phyloP scores from a whole-genome alignment of 306 rosid genomes.

The Prosopis cineraria region DNA sequence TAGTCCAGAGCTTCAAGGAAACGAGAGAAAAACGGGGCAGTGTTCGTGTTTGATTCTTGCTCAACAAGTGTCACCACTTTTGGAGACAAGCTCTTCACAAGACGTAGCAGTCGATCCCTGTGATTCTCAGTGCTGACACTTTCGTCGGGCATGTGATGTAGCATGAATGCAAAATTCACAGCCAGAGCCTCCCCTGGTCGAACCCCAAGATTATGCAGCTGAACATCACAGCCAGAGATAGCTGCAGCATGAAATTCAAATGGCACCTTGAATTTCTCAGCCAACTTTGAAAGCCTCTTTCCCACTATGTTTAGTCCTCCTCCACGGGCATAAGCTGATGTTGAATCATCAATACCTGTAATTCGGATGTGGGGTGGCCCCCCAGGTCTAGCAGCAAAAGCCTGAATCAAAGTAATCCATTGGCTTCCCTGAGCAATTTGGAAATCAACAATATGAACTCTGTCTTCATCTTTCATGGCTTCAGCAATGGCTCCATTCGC shows the following conservation, averaged over 20 bases:
- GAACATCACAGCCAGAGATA: constrained; percentile 73
- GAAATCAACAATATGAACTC: constrained; percentile 94
- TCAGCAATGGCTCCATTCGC: constrained; percentile 99
- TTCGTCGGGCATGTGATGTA: constrained; percentile 94
- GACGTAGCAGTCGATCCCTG: constrained; percentile 74
- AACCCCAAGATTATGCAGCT: constrained; percentile 60
- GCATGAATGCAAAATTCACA: constrained; percentile 88
- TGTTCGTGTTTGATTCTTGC: constrained; percentile 91
- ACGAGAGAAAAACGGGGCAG: constrained; percentile 81
- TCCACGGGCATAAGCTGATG: constrained; percentile 91
- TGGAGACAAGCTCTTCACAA: constrained; percentile 85
- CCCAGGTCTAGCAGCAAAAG: constrained; percentile 97
- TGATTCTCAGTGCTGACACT: constrained; percentile 91
- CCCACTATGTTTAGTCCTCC: constrained; percentile 85
- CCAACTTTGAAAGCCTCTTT: constrained; percentile 73
- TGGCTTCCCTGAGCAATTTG: constrained; percentile 93
- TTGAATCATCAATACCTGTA: constrained; percentile 83
- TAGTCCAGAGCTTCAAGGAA: constrained; percentile 75
- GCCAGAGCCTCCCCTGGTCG: constrained; percentile 79
- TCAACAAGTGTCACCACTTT: constrained; percentile 97
- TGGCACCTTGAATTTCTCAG: constrained; percentile 72
- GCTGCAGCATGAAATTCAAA: constrained; percentile 81
- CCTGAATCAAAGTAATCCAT: constrained; percentile 92
- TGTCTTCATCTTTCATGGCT: constrained; percentile 83
- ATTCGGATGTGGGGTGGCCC: constrained; percentile 96